Evolutionary conservation across 345 rosid species (phyloP), one percentile per base, ranked within the genome.

Genomic region (Leavenworthia alabamica): DNA sequence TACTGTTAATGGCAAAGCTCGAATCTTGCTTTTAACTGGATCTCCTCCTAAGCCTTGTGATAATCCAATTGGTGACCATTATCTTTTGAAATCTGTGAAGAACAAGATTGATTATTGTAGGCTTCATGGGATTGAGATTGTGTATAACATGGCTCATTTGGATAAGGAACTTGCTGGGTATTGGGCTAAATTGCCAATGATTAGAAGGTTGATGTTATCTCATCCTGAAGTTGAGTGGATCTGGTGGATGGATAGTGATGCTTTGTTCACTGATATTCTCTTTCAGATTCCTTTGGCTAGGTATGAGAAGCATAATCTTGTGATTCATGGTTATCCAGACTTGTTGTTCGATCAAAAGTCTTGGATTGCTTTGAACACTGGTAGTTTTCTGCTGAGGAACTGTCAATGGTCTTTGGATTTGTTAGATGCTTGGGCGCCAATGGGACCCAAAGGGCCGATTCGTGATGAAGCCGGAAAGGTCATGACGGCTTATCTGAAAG

Each of bases 181-280:
- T 40, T 91, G 96, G 98, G 98, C 98, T 0, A 92, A 92, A 49
- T 47, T 92, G 78, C 96, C 98, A 0, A 82, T 92, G 96, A 76
- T 92, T 68, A 76, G 98, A 83, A 82, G 86, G 45, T 70, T 92
- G 77, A 82, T 92, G 96, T 19, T 92, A 73, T 92, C 96, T 23
- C 96, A 92, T 62, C 98, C 98, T 0, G 95, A 92, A 51, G 82
- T 91, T 4, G 95, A 90, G 74, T 90, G 96, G 96, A 85, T 90
- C 66, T 88, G 96, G 96, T 90, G 97, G 97, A 88, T 90, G 96
- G 97, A 90, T 33, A 90, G 97, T 79, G 97, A 90, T 80, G 97
- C 97, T 4, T 72, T 90, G 82, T 91, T 88, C 56, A 88, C 98
- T n/a, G 98, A 91, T 57, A 86, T 91, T 79, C 88, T 89, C 60